These are phyloP conservation scores for Pseudoturritis turrita DNA, from an alignment of 345 rosid genomes.

Conservation along the genomic window DNA sequence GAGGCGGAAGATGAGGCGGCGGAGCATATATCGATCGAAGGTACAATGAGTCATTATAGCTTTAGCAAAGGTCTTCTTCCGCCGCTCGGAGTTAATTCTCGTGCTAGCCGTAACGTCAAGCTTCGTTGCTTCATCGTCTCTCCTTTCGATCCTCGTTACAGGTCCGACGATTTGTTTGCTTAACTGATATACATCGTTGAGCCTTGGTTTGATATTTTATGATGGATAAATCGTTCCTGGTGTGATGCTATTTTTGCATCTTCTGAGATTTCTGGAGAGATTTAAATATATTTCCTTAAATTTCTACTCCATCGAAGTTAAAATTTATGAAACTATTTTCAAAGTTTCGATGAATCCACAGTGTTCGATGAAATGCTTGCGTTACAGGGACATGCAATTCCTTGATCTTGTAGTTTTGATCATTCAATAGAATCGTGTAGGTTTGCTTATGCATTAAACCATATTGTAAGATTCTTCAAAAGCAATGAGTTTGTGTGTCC, in stretches of 20 bases:
- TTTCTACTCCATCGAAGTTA: neutral
- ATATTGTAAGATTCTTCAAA: neutral
- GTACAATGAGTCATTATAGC: constrained; percentile 54
- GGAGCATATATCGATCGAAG: constrained; percentile 33
- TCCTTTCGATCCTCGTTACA: constrained; percentile 63
- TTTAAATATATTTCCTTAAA: neutral
- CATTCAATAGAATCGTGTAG: neutral
- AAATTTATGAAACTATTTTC: neutral
- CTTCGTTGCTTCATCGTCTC: constrained; percentile 58
- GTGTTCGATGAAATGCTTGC: constrained; percentile 22
- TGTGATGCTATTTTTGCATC: neutral
- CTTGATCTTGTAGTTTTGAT: neutral
- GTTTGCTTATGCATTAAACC: neutral
- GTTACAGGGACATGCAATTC: neutral
- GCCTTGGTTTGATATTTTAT: neutral
- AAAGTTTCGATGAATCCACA: neutral
- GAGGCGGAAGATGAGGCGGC: constrained; percentile 7
- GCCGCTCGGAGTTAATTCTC: constrained; percentile 55
- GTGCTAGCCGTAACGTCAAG: constrained; percentile 25
- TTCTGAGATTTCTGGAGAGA: neutral
- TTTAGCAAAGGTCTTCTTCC: constrained; percentile 61
- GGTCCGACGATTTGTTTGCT: constrained; percentile 30
- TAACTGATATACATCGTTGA: neutral
- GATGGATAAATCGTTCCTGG: neutral
- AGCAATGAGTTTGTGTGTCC: neutral